Evolutionary conservation across 768 basidiomycete genomes (phyloP), one percentile per base, ranked within the genome.

Genomic region (Mycena pura): DNA sequence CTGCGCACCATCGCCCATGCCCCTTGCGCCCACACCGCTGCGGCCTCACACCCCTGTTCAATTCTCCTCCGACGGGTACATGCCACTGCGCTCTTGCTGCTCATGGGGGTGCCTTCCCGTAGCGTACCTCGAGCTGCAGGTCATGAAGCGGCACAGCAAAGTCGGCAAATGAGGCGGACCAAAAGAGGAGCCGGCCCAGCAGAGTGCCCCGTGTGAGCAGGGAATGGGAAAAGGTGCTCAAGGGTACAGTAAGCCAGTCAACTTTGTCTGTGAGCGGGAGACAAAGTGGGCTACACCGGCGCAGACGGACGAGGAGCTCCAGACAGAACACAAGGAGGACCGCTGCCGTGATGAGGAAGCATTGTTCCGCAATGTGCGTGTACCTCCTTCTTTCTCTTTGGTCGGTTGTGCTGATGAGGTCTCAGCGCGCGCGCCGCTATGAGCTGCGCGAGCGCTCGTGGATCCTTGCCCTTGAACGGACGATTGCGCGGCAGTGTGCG

Each of bases 391-490:
- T 46, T 39, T n/a, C 10, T 36, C 3, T 32, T 29, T 17, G 13
- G 39, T 56, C 54, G 50, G 17, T 57, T 36, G 29, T 70, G 50
- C 43, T 24, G 56, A 62, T 40, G 41, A 21, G 21, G 34, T 22
- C 24, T 38, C 65, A 99, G 95, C 88, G 95, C 44, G 96, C 99
- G 73, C 87, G 95, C 8, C 86, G 93, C n/a, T 95, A 96, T 45
- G 96, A 99, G 68, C 88, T 89, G 10, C 84, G 94, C 57, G 97
- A 99, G 73, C 84, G 95, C 27, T 81, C 86, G 7, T 87, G 95
- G 49, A 90, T 96, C 58, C 84, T 85, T 55, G 80, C 86, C 5
- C 79, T 95, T 10, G 93, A 94, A 67, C 86, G 93, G 4, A 81
- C 89, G 0, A 88, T 94, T 48, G 81, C 86, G 9, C 85, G 92